Percentiles rank a stretch among this genome's conserved stretches.
phyloP scores from a whole-genome alignment of 1,284 basidiomycete species.

The Filobasidium uniguttulatum region DNA sequence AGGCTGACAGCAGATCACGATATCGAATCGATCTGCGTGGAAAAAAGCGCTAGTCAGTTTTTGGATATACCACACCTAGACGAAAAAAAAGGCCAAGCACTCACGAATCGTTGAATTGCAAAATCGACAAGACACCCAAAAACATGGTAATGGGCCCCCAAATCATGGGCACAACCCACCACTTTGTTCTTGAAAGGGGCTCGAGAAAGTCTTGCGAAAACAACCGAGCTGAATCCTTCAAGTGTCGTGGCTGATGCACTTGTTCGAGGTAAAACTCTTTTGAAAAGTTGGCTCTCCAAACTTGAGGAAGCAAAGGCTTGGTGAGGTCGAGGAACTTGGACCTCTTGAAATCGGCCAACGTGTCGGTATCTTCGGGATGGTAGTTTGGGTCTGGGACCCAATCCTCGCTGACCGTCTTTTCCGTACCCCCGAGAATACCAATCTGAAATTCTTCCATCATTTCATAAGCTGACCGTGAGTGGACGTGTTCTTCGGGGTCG shows the following conservation, averaged over 20 bases:
- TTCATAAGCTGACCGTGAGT: conserved; percentile 81
- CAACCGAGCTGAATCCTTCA: conserved; percentile 70
- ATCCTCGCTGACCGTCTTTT: conserved; percentile 62
- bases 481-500: conserved; percentile 73
- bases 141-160: conserved; percentile 82
- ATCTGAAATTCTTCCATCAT: conserved; percentile 79
- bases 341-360: conserved; percentile 62
- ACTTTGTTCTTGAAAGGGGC: conserved; percentile 74
- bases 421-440: conserved; percentile 63
- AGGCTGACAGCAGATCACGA: conserved; percentile 21
- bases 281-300: conserved; percentile 70
- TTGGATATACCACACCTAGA: background rate
- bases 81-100: conserved; percentile 8
- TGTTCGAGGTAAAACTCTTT: conserved; percentile 94
- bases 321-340: conserved; percentile 86
- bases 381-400: conserved; percentile 81
- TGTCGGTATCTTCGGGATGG: conserved; percentile 73
- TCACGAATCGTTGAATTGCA: conserved; percentile 55
- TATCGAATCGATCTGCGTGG: conserved; percentile 23
- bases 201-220: conserved; percentile 76
- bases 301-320: conserved; percentile 69
- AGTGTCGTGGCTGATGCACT: conserved; percentile 88
- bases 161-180: conserved; percentile 85
- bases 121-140: conserved; percentile 62
- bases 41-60: background rate